phyloP scores from a whole-genome alignment of 2,329 filamentous ascomycete species.

The Podosphaera aphanis region DNA sequence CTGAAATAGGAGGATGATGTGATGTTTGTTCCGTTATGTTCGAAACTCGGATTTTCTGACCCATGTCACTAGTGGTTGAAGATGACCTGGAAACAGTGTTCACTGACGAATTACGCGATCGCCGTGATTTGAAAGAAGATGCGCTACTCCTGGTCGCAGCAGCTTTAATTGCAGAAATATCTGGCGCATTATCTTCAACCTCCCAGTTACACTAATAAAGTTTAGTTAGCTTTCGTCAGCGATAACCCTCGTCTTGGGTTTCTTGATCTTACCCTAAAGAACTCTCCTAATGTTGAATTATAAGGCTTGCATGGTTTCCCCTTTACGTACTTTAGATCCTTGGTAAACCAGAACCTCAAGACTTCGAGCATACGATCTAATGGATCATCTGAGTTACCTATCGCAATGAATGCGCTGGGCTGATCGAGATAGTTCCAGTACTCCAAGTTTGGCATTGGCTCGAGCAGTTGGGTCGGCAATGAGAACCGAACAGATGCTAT shows the following conservation, averaged over 20 bases:
- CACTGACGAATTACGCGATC: conserved; percentile 9
- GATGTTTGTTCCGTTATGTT: conserved; percentile 96
- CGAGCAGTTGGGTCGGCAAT: conserved; percentile 78
- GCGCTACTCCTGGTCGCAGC: conserved; percentile 8
- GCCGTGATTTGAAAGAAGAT: conserved; percentile 13
- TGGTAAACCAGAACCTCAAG: conserved; percentile 94
- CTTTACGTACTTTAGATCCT: conserved; percentile 96
- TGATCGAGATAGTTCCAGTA: conserved; percentile 98
- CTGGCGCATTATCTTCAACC: conserved; percentile 53
- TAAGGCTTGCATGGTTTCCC: conserved; percentile 97
- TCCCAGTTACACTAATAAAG: conserved; percentile 70
- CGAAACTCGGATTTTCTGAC: conserved; percentile 55
- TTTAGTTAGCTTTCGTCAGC: background rate
- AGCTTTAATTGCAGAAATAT: conserved; percentile 21
- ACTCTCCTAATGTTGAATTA: conserved; percentile 90
- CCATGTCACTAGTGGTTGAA: conserved; percentile 15
- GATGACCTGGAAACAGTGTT: conserved; percentile 6
- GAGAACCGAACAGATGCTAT: conserved; percentile 93
- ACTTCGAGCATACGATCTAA: conserved; percentile 89
- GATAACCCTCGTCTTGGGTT: background rate
- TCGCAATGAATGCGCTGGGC: conserved; percentile 65
- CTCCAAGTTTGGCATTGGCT: conserved; percentile 90
- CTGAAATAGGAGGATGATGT: conserved; percentile 90
- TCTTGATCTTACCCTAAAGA: conserved; percentile 53
- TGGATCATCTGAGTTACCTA: conserved; percentile 74